Conservation (phyloP, 768 basidiomycete species). For the Leucocoprinus birnbaumii region DNA sequence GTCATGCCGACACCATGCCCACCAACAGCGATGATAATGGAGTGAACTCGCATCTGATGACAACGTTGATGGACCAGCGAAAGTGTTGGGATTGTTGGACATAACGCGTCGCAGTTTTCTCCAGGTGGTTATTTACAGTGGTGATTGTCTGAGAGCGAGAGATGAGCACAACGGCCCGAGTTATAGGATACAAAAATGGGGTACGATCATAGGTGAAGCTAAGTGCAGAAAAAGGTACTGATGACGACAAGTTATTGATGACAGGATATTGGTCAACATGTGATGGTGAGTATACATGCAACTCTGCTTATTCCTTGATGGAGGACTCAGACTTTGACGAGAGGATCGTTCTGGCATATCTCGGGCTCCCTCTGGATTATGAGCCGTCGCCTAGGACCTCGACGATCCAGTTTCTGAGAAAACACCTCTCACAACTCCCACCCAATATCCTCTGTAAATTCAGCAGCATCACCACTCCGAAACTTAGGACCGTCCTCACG, state of each 20-base stretch:
- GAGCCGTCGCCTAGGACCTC: conserved; percentile 54
- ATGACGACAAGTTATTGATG: conserved; percentile 15
- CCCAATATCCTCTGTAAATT: conserved; percentile 53
- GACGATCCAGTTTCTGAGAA: conserved; percentile 62
- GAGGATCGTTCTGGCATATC: conserved; percentile 35
- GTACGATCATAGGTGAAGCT: not conserved
- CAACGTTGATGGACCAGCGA: not conserved
- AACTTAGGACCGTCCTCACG: conserved; percentile 60
- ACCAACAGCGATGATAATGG: conserved; percentile 37
- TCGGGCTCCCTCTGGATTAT: conserved; percentile 59
- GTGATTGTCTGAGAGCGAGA: not conserved
- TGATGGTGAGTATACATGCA: not conserved
- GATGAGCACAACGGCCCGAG: not conserved
- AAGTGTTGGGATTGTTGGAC: not conserved
- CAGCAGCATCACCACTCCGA: conserved; percentile 51
- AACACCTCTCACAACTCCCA: conserved; percentile 62
- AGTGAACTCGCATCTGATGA: conserved; percentile 9
- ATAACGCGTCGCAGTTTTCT: not conserved
- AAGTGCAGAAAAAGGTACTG: not conserved
- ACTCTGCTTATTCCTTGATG: conserved; percentile 15
- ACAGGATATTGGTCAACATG: not conserved
- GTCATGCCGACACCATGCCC: conserved; percentile 50
- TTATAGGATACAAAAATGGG: not conserved
- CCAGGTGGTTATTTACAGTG: not conserved
- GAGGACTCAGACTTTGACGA: conserved; percentile 27